Evolutionary conservation across 345 rosid genomes (phyloP).

Genomic region (Pistacia vera): DNA sequence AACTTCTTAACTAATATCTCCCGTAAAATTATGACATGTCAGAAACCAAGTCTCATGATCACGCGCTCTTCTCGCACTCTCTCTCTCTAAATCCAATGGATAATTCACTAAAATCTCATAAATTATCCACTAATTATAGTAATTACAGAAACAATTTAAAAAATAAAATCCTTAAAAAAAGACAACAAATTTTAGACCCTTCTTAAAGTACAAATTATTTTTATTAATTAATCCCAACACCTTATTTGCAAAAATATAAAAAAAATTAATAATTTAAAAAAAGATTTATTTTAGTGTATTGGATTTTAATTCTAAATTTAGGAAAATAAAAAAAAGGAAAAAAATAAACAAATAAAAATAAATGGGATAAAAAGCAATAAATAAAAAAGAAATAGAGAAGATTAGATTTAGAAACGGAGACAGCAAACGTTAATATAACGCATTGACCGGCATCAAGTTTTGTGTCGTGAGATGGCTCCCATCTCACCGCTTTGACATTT

Average conservation of each 20-base stretch:
- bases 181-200: no score
- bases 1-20: not conserved
- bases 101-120: not conserved
- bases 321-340: not conserved
- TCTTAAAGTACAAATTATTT: no score
- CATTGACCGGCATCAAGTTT: constrained; percentile 7
- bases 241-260: no score
- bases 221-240: no score
- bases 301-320: not conserved
- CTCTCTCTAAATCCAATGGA: no score
- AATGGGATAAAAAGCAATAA: not conserved
- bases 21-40: not conserved
- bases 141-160: not conserved
- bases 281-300: no score
- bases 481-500: not conserved
- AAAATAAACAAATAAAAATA: no score
- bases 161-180: not conserved
- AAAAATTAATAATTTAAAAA: no score
- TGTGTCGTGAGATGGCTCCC: constrained; percentile 5
- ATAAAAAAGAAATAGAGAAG: not conserved
- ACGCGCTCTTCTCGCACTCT: constrained; percentile 1
- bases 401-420: not conserved
- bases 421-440: constrained; percentile 7
- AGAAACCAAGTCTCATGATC: not conserved
- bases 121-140: not conserved